These are phyloP conservation scores for Spinacia oleracea DNA, from an alignment of 179 eudicot species.

Conservation along the genomic window DNA sequence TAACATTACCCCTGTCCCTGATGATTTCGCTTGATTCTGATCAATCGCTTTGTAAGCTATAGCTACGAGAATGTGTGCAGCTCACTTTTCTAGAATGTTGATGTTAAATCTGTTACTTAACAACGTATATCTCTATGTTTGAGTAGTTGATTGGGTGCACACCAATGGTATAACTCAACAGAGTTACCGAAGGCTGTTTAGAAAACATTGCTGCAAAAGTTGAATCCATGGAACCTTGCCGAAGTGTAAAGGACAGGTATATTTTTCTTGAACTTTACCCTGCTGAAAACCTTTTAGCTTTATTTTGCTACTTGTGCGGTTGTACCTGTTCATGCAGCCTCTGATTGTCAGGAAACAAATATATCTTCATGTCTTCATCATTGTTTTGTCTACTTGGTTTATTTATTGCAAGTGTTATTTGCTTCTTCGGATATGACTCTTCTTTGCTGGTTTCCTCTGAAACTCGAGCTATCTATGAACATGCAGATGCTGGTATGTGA, in stretches of 20 bases:
- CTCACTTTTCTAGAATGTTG: neutral
- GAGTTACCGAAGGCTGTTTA: constrained; percentile 58
- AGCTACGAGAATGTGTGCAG: neutral
- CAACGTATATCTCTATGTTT: constrained; percentile 18
- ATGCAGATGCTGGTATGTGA: neutral
- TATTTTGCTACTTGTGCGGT: neutral
- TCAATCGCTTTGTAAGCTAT: neutral
- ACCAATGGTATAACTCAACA: constrained; percentile 74
- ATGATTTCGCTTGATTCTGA: no score
- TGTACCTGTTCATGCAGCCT: neutral
- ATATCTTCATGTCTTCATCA: neutral
- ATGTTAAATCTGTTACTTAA: neutral
- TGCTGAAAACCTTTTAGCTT: neutral
- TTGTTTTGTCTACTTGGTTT: neutral
- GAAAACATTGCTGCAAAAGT: constrained; percentile 75
- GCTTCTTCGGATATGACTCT: neutral
- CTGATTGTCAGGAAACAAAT: neutral
- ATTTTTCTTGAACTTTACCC: neutral
- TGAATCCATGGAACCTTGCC: constrained; percentile 75
- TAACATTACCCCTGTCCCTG: neutral
- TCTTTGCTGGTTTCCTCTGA: neutral
- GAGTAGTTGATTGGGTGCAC: constrained; percentile 67
- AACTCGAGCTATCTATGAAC: neutral
- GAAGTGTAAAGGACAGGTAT: constrained; percentile 73
- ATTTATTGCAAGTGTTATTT: neutral